Base-by-base conservation (phyloP, 192 early-diverging fungal genomes). In the Coemansia sp. region DNA sequence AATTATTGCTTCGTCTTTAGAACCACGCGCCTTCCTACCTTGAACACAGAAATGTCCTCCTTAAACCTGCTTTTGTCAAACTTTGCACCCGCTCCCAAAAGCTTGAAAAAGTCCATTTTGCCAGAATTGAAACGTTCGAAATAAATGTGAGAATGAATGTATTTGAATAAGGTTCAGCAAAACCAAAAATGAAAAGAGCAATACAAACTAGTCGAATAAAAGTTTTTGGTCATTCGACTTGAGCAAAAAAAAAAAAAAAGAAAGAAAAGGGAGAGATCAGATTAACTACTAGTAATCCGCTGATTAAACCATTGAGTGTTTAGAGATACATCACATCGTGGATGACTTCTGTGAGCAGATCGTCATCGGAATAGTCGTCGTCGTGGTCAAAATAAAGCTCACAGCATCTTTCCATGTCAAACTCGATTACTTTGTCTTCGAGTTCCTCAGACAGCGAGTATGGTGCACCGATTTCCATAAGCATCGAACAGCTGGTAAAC, bases 1-100 rank as follows among this genome's bases (percentile, higher is more conserved):
- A 28, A 28, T 28, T 28, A 28, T 28, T 28, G 22, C 22, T 33
- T 56, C 33, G 4, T 56, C 2, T 56, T 56, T 56, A 3, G 28
- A 28, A 20, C 54, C 22, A n/a, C 22, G 34, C 20, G 15, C n/a
- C 20, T 61, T 56, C 65, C 69, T 88, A 89, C 90, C 74, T 96
- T 85, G 84, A 97, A 94, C 15, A 95, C 72, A 7, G 91, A 83
- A 57, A 96, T 85, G 67, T 96, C 95, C 3, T 90, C 82, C 60
- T 89, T 83, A 77, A 93, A 96, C 15, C 92, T 87, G 53, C 84
- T 85, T 67, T 90, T 92, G 84, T 98, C 89, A 64, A 98, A 98
- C 69, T 86, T 91, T 8, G 95, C 92, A 8, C 96, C 96, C 15
- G 89, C 85, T 36, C 93, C 93, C 17, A 98, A 85, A 48, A 94